Evolutionary conservation across 2,329 filamentous ascomycete species (phyloP), one percentile per base, ranked within the genome.

Genomic region (Diaporthe humulicola): DNA sequence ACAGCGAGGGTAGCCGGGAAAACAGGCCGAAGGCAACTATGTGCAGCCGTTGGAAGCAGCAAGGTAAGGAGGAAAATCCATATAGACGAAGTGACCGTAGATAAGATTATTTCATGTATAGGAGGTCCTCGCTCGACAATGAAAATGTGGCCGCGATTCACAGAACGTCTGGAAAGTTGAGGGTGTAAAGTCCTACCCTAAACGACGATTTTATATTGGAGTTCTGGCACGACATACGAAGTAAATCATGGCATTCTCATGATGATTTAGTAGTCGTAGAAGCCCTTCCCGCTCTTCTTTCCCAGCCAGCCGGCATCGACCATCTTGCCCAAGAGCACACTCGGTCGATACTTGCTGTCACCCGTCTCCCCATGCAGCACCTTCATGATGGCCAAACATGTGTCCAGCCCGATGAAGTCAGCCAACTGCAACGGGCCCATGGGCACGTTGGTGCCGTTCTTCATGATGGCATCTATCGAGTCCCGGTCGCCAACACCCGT

Each of bases 381-480:
- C 85, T 94, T 95, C 97, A 99, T 99, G 81, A 99, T 99, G 30
- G 96, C 92, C 76, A 98, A 87, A 82, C 97, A 99, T 0, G 97
- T 99, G 83, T 99, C 97, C 58, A 99, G 88, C 10, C 97, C 97
- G 80, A 99, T 98, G 81, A 99, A 99, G 84, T 99, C 97, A 3
- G 97, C 97, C 80, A 99, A 86, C 80, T 95, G 93, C 78, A 99
- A 88, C 14, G 97, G 97, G 0, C 97, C 97, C 97, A 99, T 99
- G 33, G 97, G 97, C 54, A 99, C 97, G 82, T 98, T 98, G 30
- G 97, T 99, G 61, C 97, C 97, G 80, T 98, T 98, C 90, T 98
- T 98, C 97, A 99, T 99, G 80, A 99, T 99, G 78, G 90, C 93
- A 82, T 99, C 97, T 78, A 99, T 99, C 77, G 96, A 94, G 81